Evolutionary conservation across 2,329 filamentous ascomycete genomes (phyloP), one percentile per base, ranked within the genome.

Genomic region (Trichoderma sp.): DNA sequence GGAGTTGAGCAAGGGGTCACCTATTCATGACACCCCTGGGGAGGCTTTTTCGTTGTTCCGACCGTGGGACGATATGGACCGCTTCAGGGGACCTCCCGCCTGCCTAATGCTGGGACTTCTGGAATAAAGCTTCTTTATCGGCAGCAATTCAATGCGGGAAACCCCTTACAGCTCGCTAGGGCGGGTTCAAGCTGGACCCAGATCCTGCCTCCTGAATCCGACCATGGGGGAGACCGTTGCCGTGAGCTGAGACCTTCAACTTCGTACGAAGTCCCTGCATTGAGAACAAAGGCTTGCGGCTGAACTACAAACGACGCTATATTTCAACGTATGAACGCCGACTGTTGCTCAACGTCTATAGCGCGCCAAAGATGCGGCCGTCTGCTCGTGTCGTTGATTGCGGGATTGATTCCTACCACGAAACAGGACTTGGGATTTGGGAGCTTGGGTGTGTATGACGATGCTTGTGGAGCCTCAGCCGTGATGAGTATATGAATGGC

Each of bases 381-480:
- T 47, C 45, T 51, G n/a, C 39, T 54, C 62, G 54, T 56, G 63
- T 62, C 15, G 50, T 65, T 50, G 48, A 65, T 65, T 61, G 15
- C 56, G 21, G 24, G 7, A 54, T 50, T 60, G 30, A 43, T 60
- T 47, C 41, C 63, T 47, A 50, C 39, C 24, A 61, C 48, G 45
- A 52, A 44, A 61, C 17, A 21, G 34, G 34, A 17, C 15, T 48
- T 43, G 19, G 63, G 62, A 56, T 24, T 48, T 60, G 52, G 62
- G 44, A 47, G 44, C 7, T 54, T 60, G 34, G 43, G 59, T 34
- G 19, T n/a, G 28, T 63, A 66, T 66, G 59, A 66, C 59, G 64
- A 62, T 50, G 51, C 48, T 28, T 44, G 64, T 63, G 64, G 64
- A 66, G 58, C 43, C 45, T 56, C 24, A 43, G 43, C 64, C 64